These are phyloP conservation scores for Cavenderia fasciculata DNA, from an alignment of 78 protist genomes.

Conservation along the genomic window DNA sequence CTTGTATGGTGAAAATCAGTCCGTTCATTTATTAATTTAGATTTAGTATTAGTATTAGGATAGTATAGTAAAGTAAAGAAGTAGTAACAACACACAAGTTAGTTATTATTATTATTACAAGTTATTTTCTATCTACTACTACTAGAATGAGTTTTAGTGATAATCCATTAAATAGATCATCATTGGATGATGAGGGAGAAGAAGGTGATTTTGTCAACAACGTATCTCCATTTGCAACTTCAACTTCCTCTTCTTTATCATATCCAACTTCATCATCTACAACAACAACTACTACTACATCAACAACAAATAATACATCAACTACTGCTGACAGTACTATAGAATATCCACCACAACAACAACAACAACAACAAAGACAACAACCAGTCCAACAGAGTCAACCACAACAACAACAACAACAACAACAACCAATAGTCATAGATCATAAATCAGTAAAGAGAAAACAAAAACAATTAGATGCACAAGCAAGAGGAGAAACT, in stretches of 20 bases:
- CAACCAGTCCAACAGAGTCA: not conserved
- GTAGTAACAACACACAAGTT: not conserved
- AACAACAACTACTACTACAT: not conserved
- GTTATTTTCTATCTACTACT: not conserved
- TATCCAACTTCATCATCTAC: conserved; percentile 36
- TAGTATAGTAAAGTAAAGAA: not conserved
- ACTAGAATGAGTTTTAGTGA: not conserved
- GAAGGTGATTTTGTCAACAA: conserved; percentile 42
- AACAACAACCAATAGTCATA: not conserved
- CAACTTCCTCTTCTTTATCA: conserved; percentile 8
- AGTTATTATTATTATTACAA: not conserved
- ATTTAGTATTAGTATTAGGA: not conserved
- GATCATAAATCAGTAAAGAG: too few species aligned
- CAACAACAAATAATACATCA: not conserved
- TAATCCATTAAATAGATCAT: conserved; percentile 23
- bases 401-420: conserved; percentile 36
- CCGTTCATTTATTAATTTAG: not conserved
- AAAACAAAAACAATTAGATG: not conserved
- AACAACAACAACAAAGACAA: conserved; percentile 8
- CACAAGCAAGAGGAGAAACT: not conserved
- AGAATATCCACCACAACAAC: not conserved
- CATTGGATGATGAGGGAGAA: conserved; percentile 16
- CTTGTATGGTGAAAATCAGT: not conserved
- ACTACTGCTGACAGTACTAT: too few species aligned
- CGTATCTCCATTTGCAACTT: conserved; percentile 54